A percentile compares a stretch with the other conserved stretches of the same genome.
phyloP scores from a whole-genome alignment of 2,329 filamentous ascomycete species.

The Macroventuria anomochaeta region DNA sequence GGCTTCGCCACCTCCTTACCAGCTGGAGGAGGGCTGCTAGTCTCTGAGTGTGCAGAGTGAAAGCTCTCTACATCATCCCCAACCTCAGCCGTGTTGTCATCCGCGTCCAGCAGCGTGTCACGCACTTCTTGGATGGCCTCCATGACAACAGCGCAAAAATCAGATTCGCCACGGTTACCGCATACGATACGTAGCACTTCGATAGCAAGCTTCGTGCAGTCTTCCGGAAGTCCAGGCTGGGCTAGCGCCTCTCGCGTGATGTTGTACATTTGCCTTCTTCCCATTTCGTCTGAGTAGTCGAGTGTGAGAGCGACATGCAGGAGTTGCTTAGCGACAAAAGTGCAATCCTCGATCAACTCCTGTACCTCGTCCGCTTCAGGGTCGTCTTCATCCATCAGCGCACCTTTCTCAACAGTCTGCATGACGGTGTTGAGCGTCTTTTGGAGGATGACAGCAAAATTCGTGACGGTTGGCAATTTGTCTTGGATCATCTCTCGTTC shows the following conservation, averaged over 20 bases:
- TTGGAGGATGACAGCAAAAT: slow-evolving; percentile 84
- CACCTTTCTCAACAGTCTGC: slow-evolving; percentile 64
- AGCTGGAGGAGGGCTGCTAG: slow-evolving; percentile 67
- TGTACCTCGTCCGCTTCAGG: slow-evolving; percentile 69
- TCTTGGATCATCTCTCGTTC: slow-evolving; percentile 81
- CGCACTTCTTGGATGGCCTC: slow-evolving; percentile 97
- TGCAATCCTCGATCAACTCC: slow-evolving; percentile 85
- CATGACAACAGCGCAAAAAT: slow-evolving; percentile 84
- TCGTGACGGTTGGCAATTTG: slow-evolving; percentile 93
- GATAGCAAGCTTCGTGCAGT: slow-evolving; percentile 86
- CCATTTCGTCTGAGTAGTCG: slow-evolving; percentile 97
- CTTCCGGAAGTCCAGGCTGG: slow-evolving; percentile 86
- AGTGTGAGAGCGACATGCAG: slow-evolving; percentile 89
- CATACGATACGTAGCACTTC: slow-evolving; percentile 84
- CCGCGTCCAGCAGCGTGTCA: slow-evolving; percentile 79
- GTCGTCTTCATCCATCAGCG: slow-evolving; percentile 61
- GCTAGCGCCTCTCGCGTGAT: slow-evolving; percentile 85
- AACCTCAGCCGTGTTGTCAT: slow-evolving; percentile 58
- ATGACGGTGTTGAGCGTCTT: slow-evolving; percentile 76
- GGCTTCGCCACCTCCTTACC: slow-evolving; percentile 40
- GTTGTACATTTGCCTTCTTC: slow-evolving; percentile 93
- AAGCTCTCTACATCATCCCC: slow-evolving; percentile 69
- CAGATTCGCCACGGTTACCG: slow-evolving; percentile 77
- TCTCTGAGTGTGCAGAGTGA: slow-evolving; percentile 87
- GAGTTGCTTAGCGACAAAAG: slow-evolving; percentile 95